phyloP scores from a whole-genome alignment of 352 stramenopile species.

The Globisporangium abappressorium region DNA sequence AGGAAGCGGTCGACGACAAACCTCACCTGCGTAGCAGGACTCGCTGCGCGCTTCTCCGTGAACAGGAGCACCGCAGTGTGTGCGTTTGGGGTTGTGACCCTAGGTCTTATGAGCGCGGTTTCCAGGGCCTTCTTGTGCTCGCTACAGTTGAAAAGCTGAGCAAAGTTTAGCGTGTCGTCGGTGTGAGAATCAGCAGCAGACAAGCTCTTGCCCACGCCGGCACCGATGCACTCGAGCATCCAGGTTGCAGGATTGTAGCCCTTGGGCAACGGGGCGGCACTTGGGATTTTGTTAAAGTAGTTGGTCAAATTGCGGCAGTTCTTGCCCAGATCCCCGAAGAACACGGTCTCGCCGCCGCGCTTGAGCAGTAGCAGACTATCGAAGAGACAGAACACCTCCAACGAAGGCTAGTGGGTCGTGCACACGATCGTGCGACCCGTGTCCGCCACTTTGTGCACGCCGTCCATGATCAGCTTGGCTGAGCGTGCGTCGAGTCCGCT shows the following conservation, averaged over 20 bases:
- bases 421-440: constrained; percentile 79
- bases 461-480: constrained; percentile 79
- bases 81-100: not conserved
- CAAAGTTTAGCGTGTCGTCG: constrained; percentile 31
- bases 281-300: not conserved
- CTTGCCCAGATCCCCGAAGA: constrained; percentile 21
- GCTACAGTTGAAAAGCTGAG: constrained; percentile 33
- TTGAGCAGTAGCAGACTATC: constrained; percentile 75
- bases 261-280: constrained; percentile 12
- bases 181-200: constrained; percentile 14
- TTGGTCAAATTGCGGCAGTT: not conserved
- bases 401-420: constrained; percentile 89
- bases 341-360: constrained; percentile 31
- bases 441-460: constrained; percentile 81
- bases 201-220: constrained; percentile 30
- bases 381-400: constrained; percentile 83
- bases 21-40: constrained; percentile 17
- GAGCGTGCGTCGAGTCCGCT: too few relatives aligned
- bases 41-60: constrained; percentile 17
- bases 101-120: not conserved
- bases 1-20: constrained; percentile 21
- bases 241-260: constrained; percentile 32
- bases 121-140: not conserved
- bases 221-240: constrained; percentile 25
- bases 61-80: constrained; percentile 11